Conservation (phyloP, 2,329 filamentous ascomycete species). For the Ceratocystis alfenasii region DNA sequence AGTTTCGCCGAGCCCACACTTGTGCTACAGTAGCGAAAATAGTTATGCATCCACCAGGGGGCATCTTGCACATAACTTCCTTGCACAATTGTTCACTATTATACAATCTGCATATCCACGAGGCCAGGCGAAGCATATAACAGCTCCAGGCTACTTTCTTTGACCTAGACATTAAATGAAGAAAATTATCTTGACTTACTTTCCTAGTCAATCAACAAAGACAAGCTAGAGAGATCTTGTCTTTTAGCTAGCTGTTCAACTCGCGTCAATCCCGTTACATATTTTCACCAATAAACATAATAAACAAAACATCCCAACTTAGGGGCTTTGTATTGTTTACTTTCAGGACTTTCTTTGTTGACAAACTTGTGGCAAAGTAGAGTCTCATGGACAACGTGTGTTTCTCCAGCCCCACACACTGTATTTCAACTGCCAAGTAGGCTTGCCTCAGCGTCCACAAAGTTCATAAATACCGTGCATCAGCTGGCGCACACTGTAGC, state of each 20-base stretch:
- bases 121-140: neutral
- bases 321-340: neutral
- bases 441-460: neutral
- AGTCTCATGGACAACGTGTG: neutral
- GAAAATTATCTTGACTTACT: neutral
- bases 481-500: neutral
- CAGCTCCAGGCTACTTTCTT: neutral
- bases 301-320: too few relatives aligned
- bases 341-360: neutral
- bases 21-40: constrained; percentile 1
- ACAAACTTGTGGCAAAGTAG: constrained; percentile 3
- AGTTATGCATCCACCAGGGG: neutral
- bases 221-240: neutral
- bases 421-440: neutral
- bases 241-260: neutral
- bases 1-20: neutral
- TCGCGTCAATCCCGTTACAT: too few relatives aligned
- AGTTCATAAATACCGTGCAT: neutral
- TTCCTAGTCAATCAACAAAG: neutral
- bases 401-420: neutral
- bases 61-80: neutral
- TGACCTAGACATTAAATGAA: neutral
- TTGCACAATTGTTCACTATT: neutral
- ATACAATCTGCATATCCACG: neutral
- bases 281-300: too few relatives aligned